Conservation (phyloP, 305 asterid genomes). For the Fraxinus nigra region DNA sequence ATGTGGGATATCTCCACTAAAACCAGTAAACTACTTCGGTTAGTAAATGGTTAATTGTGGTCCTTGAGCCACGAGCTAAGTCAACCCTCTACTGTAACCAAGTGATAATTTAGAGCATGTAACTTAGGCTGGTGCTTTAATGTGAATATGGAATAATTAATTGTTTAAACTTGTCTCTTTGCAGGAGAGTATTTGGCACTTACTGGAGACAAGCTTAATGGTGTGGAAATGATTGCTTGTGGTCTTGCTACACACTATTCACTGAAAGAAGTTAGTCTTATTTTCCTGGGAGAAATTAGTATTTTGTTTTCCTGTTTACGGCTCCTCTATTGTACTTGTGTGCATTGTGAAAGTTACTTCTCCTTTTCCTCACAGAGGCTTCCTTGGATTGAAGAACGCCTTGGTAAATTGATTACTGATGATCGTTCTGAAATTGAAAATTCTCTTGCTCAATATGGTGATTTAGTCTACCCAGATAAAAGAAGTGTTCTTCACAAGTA, state of each 20-base stretch:
- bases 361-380: constrained; percentile 59
- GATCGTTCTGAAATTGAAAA: constrained; percentile 76
- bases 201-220: constrained; percentile 86
- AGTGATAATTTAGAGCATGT: not conserved
- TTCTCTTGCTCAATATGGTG: constrained; percentile 84
- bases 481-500: constrained; percentile 73
- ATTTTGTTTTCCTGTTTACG: constrained; percentile 16
- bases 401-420: constrained; percentile 83
- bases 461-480: constrained; percentile 76
- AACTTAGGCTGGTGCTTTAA: not conserved
- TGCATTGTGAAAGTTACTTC: constrained; percentile 12
- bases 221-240: constrained; percentile 91
- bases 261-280: constrained; percentile 62
- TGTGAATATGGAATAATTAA: not conserved
- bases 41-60: not conserved
- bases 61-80: not conserved
- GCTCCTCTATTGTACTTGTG: constrained; percentile 9
- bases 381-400: constrained; percentile 89
- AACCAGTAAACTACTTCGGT: not conserved
- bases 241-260: constrained; percentile 95
- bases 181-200: constrained; percentile 96
- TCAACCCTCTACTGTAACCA: not conserved
- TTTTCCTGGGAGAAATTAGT: constrained; percentile 50
- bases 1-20: not conserved
- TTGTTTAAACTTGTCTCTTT: constrained; percentile 17